A percentile compares a stretch with the other conserved stretches of the same genome.
These are phyloP conservation scores for Scheffersomyces lignicola DNA, from an alignment of 1,139 yeast species.

Conservation along the genomic window DNA sequence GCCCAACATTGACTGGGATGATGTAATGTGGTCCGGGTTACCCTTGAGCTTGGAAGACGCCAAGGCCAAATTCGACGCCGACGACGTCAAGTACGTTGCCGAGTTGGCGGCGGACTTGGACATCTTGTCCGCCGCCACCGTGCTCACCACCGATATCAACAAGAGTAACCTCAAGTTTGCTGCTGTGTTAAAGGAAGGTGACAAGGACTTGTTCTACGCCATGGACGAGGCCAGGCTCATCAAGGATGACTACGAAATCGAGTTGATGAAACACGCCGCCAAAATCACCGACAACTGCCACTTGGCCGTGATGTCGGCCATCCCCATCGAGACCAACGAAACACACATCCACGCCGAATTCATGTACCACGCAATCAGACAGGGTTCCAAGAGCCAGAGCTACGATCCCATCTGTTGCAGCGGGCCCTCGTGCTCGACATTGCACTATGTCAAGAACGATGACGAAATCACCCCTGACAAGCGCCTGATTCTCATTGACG, in stretches of 20 bases:
- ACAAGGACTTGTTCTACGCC: constrained; percentile 62
- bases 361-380: constrained; percentile 88
- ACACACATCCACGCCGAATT: constrained; percentile 95
- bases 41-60: constrained; percentile 77
- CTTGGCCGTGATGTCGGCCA: constrained; percentile 86
- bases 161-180: constrained; percentile 33
- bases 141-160: constrained; percentile 47
- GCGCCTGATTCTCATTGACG: constrained; percentile 76
- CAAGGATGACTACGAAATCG: constrained; percentile 81
- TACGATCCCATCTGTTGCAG: constrained; percentile 96
- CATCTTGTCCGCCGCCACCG: constrained; percentile 7
- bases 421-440: constrained; percentile 87
- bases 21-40: constrained; percentile 94
- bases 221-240: constrained; percentile 83
- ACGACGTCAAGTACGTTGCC: constrained; percentile 65
- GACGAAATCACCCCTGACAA: constrained; percentile 56
- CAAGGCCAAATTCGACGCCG: constrained; percentile 66
- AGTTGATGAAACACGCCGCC: constrained; percentile 75
- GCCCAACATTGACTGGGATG: constrained; percentile 83
- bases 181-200: constrained; percentile 37
- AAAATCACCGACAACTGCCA: constrained; percentile 86
- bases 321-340: constrained; percentile 84
- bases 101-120: constrained; percentile 24
- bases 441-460: constrained; percentile 87
- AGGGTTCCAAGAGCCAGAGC: constrained; percentile 84